Percentiles rank a stretch among this genome's conserved stretches.
These are phyloP conservation scores for Ophiostoma sp. DNA, from an alignment of 2,329 filamentous ascomycete species.

Conservation along the genomic window DNA sequence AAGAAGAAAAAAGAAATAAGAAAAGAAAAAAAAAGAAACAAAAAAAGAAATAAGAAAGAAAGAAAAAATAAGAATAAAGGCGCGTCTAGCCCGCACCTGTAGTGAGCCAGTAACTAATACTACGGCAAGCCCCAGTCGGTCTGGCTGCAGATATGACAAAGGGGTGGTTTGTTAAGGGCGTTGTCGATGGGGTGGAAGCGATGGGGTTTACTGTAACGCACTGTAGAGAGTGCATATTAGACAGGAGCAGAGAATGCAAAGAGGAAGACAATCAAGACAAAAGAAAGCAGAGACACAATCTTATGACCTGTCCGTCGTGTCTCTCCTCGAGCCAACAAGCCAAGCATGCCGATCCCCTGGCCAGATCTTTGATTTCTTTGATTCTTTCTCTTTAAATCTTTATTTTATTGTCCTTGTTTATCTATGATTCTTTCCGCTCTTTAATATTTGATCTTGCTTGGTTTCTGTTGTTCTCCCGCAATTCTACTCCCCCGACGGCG, in stretches of 20 bases:
- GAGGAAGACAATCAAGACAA: too few species aligned
- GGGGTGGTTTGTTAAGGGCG: neutral
- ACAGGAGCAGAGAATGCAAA: too few species aligned
- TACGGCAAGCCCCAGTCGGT: neutral
- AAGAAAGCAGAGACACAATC: too few species aligned
- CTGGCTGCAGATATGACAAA: neutral
- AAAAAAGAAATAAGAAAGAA: neutral
- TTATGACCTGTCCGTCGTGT: too few species aligned
- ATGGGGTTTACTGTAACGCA: too few species aligned
- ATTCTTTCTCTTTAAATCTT: neutral
- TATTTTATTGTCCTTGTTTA: neutral
- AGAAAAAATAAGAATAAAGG: neutral
- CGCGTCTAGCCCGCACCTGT: neutral
- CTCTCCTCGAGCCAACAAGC: neutral
- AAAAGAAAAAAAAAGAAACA: neutral
- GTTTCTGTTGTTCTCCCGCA: too few species aligned
- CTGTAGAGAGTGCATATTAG: too few species aligned
- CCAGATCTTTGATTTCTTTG: neutral
- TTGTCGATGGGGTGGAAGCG: too few species aligned
- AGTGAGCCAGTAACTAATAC: neutral
- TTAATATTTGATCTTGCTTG: too few species aligned
- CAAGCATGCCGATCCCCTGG: neutral
- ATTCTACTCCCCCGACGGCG: too few species aligned
- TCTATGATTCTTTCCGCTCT: too few species aligned
- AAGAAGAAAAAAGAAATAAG: neutral